phyloP scores from a whole-genome alignment of 768 basidiomycete genomes.

The Boletus huronensis region DNA sequence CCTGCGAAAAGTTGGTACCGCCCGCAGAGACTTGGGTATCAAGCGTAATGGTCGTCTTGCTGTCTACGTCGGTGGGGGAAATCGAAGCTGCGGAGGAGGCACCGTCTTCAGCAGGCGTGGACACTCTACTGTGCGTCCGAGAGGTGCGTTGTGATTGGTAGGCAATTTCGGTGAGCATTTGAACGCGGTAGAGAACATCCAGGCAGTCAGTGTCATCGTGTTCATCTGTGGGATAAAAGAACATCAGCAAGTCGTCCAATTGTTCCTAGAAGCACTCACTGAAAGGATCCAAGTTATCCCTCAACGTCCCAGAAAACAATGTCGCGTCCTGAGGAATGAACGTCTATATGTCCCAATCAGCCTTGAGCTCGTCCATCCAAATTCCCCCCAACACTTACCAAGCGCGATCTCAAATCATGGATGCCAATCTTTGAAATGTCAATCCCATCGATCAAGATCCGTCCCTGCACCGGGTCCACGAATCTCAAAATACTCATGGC shows the following conservation, averaged over 20 bases:
- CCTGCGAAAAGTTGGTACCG: constrained; percentile 89
- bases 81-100: constrained; percentile 41
- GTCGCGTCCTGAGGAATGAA: constrained; percentile 78
- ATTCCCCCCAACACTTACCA: constrained; percentile 42
- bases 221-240: constrained; percentile 44
- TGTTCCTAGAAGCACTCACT: constrained; percentile 27
- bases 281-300: constrained; percentile 76
- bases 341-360: constrained; percentile 43
- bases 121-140: constrained; percentile 41
- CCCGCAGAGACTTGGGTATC: constrained; percentile 82
- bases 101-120: constrained; percentile 42
- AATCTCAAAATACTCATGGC: constrained; percentile 86
- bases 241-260: background rate
- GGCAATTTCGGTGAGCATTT: constrained; percentile 58
- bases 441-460: constrained; percentile 82
- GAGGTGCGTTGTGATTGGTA: constrained; percentile 50
- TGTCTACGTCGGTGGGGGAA: constrained; percentile 50
- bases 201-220: constrained; percentile 76
- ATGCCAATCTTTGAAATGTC: constrained; percentile 85
- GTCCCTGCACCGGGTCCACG: constrained; percentile 72
- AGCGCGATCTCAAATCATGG: constrained; percentile 73
- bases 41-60: constrained; percentile 56
- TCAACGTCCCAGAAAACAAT: constrained; percentile 75
- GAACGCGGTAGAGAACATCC: constrained; percentile 79
- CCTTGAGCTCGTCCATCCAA: background rate